Base-by-base conservation (phyloP, 805 yeast species). In the Yarrowia sp. region DNA sequence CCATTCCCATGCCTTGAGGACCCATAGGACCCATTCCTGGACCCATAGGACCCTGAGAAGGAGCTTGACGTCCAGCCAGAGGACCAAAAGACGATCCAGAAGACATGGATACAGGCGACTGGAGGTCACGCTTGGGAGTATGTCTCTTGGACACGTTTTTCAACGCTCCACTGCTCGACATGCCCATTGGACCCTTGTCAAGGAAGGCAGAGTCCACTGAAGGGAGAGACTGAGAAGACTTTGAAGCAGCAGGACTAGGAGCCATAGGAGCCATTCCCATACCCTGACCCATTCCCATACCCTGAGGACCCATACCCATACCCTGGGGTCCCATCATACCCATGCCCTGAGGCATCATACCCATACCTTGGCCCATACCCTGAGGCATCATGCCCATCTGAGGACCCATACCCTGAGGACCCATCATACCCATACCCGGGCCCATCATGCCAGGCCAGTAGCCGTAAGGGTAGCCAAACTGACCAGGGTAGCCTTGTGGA, bases 181-280 rank as follows among this genome's bases (percentile, higher is more conserved):
- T 44, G 3, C 64, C 64, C 64, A 58, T 58, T 5, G 51, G 64
- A 7, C 64, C 64, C 3, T 11, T 31, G 35, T 58, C 64, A 51
- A 58, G 4, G n/a, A 58, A 58, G 2, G 51, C 33, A 1, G 64
- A 28, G 8, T 58, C 64, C 2, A 58, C 51, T 2, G 64, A 58
- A 13, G 64, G 51, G 44, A 57, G 41, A 13, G 63, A 51, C 15
- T 36, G 44, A 1, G 60, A 39, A 2, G 60, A 51, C n/a, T 41
- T 55, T 38, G 61, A 55, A 7, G 47, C 14, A 10, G 43, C 38
- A 31, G 61, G 47, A 31, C 38, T 31, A 6, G 55, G 17, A 2
- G 8, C 4, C 48, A 43, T 43, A n/a, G 50, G 14, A 35, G 15
- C 42, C 42, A 38, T 35, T 3, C 42, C 42, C 42, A 38, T 38